Conservation (phyloP, 225 moss, liverwort and hornwort genomes). For the Sphagnum tenellum region DNA sequence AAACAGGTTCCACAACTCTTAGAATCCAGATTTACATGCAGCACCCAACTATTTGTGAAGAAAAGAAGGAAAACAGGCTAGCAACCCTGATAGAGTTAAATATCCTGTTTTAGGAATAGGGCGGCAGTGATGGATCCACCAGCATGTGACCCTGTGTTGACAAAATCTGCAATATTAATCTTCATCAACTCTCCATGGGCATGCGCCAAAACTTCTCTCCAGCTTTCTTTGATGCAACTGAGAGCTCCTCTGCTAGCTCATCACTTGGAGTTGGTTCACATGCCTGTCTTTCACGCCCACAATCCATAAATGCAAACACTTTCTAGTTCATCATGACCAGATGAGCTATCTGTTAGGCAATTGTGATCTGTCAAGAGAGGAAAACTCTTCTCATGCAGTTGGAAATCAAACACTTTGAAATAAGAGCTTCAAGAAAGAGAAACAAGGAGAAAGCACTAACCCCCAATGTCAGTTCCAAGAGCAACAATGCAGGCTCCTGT, state of each 20-base stretch:
- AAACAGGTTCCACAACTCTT: too few species aligned
- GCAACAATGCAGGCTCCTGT: slow-evolving; percentile 64
- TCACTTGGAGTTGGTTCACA: slow-evolving; percentile 46
- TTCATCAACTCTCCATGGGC: slow-evolving; percentile 31
- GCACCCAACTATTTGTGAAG: too few species aligned
- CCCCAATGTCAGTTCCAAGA: slow-evolving; percentile 54
- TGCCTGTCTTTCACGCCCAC: slow-evolving; percentile 22
- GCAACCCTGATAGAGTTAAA: too few species aligned
- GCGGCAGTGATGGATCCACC: slow-evolving; percentile 50
- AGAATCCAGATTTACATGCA: too few species aligned
- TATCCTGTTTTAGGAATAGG: slow-evolving; percentile 46
- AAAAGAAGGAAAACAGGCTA: too few species aligned
- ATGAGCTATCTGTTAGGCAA: not conserved
- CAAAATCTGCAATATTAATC: slow-evolving; percentile 49
- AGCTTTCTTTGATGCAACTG: slow-evolving; percentile 50
- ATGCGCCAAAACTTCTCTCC: slow-evolving; percentile 63
- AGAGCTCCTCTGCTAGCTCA: slow-evolving; percentile 41
- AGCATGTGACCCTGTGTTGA: slow-evolving; percentile 46
- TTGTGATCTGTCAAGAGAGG: too few species aligned
- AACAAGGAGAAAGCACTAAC: slow-evolving; percentile 5
- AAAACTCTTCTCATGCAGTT: not conserved
- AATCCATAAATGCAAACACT: not conserved
- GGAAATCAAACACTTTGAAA: not conserved
- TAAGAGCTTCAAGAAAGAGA: not conserved
- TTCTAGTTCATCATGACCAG: not conserved